Conservation (phyloP, 2,329 filamentous ascomycete genomes). For the Xylariaceae sp. region DNA sequence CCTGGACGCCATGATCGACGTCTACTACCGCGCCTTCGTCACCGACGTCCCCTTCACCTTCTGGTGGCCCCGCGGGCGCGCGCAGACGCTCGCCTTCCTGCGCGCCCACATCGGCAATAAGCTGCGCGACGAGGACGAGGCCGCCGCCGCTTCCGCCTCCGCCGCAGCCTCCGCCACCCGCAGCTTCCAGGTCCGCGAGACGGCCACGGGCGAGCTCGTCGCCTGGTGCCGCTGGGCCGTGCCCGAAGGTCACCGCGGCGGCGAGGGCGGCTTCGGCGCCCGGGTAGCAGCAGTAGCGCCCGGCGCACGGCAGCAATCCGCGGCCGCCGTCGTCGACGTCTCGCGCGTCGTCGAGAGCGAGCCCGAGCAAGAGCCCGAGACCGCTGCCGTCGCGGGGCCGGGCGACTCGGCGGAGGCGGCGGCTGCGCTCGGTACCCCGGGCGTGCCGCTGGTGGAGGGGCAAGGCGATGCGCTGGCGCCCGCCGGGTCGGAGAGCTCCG, state of each 20-base stretch:
- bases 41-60: conserved; percentile 17
- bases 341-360: conserved; percentile 6
- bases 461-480: conserved; percentile 4
- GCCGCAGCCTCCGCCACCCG: too few relatives aligned
- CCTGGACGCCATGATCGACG: conserved; percentile 18
- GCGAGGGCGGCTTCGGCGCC: conserved; percentile 15
- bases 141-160: too few relatives aligned
- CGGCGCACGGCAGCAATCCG: too few relatives aligned
- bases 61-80: conserved; percentile 22
- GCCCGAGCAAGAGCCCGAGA: too few relatives aligned
- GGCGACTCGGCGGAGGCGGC: too few relatives aligned
- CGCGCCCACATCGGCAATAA: conserved; percentile 17
- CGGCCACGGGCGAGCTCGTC: conserved; percentile 18
- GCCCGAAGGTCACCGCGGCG: conserved; percentile 23
- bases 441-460: conserved; percentile 1
- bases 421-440: too few relatives aligned
- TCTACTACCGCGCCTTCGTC: conserved; percentile 22
- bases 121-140: conserved; percentile 23
- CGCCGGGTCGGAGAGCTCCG: too few relatives aligned
- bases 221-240: conserved; percentile 28
- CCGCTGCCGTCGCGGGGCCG: too few relatives aligned
- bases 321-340: conserved; percentile 11
- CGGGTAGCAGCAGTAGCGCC: too few relatives aligned
- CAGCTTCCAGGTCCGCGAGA: not conserved
- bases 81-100: conserved; percentile 23